phyloP scores from a whole-genome alignment of 495 filamentous ascomycete genomes.

The Penicillium taxi region DNA sequence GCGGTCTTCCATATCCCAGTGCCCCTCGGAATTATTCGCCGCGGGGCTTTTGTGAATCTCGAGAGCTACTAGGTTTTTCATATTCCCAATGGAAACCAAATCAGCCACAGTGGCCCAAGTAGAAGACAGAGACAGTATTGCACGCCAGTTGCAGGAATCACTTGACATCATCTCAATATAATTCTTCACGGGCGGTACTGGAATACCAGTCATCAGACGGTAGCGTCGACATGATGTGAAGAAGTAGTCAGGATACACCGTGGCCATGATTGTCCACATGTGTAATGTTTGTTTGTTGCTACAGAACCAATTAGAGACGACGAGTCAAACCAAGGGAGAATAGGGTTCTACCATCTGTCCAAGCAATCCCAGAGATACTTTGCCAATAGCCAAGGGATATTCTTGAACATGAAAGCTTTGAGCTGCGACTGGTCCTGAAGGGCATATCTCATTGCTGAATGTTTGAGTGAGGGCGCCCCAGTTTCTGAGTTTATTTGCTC shows the following conservation, averaged over 20 bases:
- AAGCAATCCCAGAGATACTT: conserved; percentile 34
- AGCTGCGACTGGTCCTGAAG: neutral
- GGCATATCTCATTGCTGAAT: neutral
- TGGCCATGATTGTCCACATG: conserved; percentile 39
- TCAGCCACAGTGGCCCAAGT: conserved; percentile 22
- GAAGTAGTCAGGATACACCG: conserved; percentile 28
- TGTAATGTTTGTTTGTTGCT: conserved; percentile 33
- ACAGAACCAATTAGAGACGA: neutral
- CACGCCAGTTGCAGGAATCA: conserved; percentile 22
- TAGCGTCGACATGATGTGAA: conserved; percentile 14
- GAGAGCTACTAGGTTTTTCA: conserved; percentile 33
- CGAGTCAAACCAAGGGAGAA: neutral
- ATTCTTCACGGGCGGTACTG: conserved; percentile 18
- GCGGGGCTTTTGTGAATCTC: conserved; percentile 20
- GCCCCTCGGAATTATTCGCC: neutral
- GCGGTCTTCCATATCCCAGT: conserved; percentile 25
- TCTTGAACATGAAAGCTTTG: conserved; percentile 1
- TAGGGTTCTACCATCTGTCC: conserved; percentile 18
- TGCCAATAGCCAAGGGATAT: conserved; percentile 33
- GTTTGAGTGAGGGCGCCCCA: neutral
- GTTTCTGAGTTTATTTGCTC: neutral
- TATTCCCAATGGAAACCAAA: conserved; percentile 25
- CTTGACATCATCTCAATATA: conserved; percentile 31
- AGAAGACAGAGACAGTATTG: conserved; percentile 22
- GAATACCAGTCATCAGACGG: conserved; percentile 15